phyloP scores from a whole-genome alignment of 2,329 filamentous ascomycete species.

The Ophiostoma perfectum region DNA sequence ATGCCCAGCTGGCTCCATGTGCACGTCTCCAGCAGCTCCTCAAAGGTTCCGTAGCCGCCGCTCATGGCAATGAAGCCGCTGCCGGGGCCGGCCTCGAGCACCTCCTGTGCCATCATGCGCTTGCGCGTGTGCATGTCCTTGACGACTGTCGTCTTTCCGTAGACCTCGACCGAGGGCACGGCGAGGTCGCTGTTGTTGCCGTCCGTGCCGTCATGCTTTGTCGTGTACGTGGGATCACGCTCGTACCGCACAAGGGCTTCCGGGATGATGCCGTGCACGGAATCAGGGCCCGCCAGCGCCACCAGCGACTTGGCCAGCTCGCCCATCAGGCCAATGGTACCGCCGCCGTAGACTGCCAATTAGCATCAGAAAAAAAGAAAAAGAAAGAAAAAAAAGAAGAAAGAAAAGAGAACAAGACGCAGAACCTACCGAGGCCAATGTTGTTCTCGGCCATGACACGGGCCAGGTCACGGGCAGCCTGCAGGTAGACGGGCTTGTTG shows the following conservation, averaged over 20 bases:
- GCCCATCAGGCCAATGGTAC: slow-evolving; percentile 93
- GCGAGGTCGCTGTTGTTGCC: slow-evolving; percentile 37
- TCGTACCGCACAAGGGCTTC: slow-evolving; percentile 76
- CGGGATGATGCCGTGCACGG: slow-evolving; percentile 93
- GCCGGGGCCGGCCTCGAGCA: slow-evolving; percentile 73
- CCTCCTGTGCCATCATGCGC: slow-evolving; percentile 84
- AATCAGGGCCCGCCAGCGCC: slow-evolving; percentile 68
- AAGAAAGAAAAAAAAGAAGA: too few species aligned
- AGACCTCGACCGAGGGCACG: slow-evolving; percentile 59
- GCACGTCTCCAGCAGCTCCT: slow-evolving; percentile 86
- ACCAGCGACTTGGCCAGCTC: slow-evolving; percentile 84
- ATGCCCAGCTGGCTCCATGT: slow-evolving; percentile 98
- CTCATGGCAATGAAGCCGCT: slow-evolving; percentile 83
- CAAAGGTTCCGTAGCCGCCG: slow-evolving; percentile 90
- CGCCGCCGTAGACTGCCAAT: slow-evolving; percentile 74
- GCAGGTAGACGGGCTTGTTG: slow-evolving; percentile 65
- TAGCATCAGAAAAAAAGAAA: too few species aligned
- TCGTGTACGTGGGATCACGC: slow-evolving; percentile 53
- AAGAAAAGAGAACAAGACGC: too few species aligned
- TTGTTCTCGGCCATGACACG: slow-evolving; percentile 66
- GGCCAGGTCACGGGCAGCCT: slow-evolving; percentile 71
- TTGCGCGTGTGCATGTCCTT: slow-evolving; percentile 96
- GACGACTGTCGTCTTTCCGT: slow-evolving; percentile 82
- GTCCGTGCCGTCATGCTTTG: slow-evolving; percentile 18
- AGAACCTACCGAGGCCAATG: slow-evolving; percentile 54